Percentiles rank a stretch among this genome's conserved stretches.
These are phyloP conservation scores for Fusarium staphyleae DNA, from an alignment of 2,329 filamentous ascomycete species.

Conservation along the genomic window DNA sequence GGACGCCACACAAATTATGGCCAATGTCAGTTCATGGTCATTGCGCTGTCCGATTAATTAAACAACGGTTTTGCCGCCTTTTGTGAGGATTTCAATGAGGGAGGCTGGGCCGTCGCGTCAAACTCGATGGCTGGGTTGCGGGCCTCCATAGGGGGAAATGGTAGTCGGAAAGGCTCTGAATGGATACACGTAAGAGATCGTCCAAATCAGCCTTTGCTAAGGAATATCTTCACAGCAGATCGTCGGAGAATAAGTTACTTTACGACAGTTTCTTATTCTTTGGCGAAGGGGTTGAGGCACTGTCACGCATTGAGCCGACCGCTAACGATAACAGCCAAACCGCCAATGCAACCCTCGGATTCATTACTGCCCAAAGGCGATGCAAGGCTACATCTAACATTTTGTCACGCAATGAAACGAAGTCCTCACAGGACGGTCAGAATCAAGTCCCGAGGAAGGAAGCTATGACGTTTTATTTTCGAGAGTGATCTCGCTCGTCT, in stretches of 20 bases:
- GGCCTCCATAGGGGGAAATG: conserved; percentile 14
- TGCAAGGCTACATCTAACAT: not conserved
- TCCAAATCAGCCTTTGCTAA: conserved; percentile 16
- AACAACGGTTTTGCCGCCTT: not conserved
- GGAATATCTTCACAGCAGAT: conserved; percentile 6
- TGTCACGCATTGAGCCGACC: not conserved
- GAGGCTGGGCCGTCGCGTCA: conserved; percentile 26
- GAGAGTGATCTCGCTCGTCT: conserved; percentile 41
- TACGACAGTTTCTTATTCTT: not conserved
- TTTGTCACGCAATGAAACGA: too few species aligned
- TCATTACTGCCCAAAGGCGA: too few species aligned
- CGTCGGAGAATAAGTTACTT: not conserved
- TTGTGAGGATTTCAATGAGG: conserved; percentile 23
- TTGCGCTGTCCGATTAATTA: not conserved
- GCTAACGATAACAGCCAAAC: too few species aligned
- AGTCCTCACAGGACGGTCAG: not conserved
- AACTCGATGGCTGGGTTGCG: conserved; percentile 25
- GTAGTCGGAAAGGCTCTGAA: conserved; percentile 23
- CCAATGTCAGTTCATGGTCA: conserved; percentile 15
- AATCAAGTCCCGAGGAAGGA: conserved; percentile 30
- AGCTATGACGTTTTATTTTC: conserved; percentile 38
- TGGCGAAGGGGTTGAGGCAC: not conserved
- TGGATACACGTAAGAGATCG: conserved; percentile 25
- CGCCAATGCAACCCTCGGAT: too few species aligned
- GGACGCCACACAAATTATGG: conserved; percentile 2